These are phyloP conservation scores for Astrocystis sublimbata DNA, from an alignment of 495 filamentous ascomycete species.

Conservation along the genomic window DNA sequence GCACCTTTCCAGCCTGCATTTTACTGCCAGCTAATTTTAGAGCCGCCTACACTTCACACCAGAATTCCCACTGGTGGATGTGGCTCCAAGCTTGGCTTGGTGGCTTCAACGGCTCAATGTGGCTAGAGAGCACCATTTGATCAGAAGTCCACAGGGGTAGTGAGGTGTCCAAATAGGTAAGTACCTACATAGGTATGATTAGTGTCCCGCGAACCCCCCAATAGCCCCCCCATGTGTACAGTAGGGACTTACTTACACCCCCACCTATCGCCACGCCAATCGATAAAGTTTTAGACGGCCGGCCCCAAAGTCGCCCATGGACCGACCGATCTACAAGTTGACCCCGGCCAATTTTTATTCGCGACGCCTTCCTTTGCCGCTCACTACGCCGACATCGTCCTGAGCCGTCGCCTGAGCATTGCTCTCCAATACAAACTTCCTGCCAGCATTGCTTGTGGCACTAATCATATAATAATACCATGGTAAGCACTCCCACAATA, in stretches of 20 bases:
- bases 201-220: too few relatives aligned
- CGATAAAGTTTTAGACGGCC: background rate
- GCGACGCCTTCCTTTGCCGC: slow-evolving; percentile 8
- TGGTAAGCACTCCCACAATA: slow-evolving; percentile 7
- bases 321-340: slow-evolving; percentile 3
- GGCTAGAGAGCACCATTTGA: too few relatives aligned
- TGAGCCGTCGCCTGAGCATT: background rate
- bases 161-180: too few relatives aligned
- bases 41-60: too few relatives aligned
- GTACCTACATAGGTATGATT: background rate
- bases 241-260: too few relatives aligned
- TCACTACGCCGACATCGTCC: slow-evolving; percentile 10
- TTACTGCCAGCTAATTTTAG: too few relatives aligned
- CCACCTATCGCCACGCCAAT: background rate
- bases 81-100: slow-evolving; percentile 11
- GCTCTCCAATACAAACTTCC: background rate
- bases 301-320: background rate
- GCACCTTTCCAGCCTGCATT: too few relatives aligned
- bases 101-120: background rate
- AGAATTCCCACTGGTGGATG: background rate
- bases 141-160: too few relatives aligned
- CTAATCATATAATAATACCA: slow-evolving; percentile 4
- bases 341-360: slow-evolving; percentile 20
- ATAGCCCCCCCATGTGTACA: too few relatives aligned
- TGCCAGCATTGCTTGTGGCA: background rate